Evolutionary conservation across 1,284 basidiomycete genomes (phyloP).

Genomic region (Cutaneotrichosporon arboriforme): DNA sequence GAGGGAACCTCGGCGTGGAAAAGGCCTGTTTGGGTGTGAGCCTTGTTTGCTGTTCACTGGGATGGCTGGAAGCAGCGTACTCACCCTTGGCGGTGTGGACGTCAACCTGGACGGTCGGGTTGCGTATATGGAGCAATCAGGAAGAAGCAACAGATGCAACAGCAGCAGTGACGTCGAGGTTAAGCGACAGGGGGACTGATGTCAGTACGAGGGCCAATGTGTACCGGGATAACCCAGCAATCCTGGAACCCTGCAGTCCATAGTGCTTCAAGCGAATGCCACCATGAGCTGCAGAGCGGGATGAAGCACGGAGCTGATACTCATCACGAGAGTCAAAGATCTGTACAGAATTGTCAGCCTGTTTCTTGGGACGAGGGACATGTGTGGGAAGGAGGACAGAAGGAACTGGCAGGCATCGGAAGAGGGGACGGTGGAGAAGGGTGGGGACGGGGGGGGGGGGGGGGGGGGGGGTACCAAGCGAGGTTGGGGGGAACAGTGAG

Average conservation of each 20-base stretch:
- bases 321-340: conserved; percentile 92
- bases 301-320: conserved; percentile 16
- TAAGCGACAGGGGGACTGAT: conserved; percentile 8
- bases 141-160: neutral
- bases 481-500: neutral
- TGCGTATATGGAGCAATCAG: conserved; percentile 43
- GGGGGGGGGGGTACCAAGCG: neutral
- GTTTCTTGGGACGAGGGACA: no score
- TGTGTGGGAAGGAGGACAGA: no score
- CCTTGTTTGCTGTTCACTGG: neutral
- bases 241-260: neutral
- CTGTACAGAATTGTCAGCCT: conserved; percentile 49
- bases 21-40: conserved; percentile 56
- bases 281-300: neutral
- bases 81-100: conserved; percentile 77
- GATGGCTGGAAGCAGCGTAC: conserved; percentile 13
- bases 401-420: no score
- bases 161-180: neutral
- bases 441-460: neutral
- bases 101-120: conserved; percentile 95
- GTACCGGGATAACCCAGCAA: neutral
- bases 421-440: neutral
- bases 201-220: conserved; percentile 18
- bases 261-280: neutral
- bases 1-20: conserved; percentile 96